Evolutionary conservation across 495 filamentous ascomycete genomes (phyloP).

Genomic region (Viridothelium virens): DNA sequence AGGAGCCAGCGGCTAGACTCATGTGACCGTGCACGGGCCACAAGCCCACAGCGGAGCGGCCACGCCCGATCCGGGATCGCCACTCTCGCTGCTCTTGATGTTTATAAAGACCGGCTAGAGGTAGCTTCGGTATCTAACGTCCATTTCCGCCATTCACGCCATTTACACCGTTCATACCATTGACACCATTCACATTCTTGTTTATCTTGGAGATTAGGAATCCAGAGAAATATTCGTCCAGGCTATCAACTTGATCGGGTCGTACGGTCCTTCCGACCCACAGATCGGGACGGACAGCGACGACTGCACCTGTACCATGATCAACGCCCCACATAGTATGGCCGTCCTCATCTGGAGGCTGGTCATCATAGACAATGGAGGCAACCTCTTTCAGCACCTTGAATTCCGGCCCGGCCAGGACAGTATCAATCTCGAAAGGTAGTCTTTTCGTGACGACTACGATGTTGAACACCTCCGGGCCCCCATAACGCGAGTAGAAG

Average conservation of each 20-base stretch:
- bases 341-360: conserved; percentile 35
- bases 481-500: conserved; percentile 31
- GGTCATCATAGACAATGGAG: conserved; percentile 31
- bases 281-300: conserved; percentile 31
- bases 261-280: conserved; percentile 30
- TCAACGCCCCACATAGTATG: conserved; percentile 30
- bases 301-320: conserved; percentile 30
- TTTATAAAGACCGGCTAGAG: too few relatives aligned
- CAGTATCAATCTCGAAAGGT: conserved; percentile 19
- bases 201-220: conserved; percentile 17
- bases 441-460: conserved; percentile 31
- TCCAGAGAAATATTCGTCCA: conserved; percentile 27
- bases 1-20: too few relatives aligned
- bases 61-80: too few relatives aligned
- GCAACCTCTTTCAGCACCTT: conserved; percentile 15
- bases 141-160: background rate
- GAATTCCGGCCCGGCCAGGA: conserved; percentile 14
- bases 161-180: background rate
- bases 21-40: too few relatives aligned
- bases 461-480: conserved; percentile 28
- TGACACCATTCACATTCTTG: background rate
- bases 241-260: conserved; percentile 18
- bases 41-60: too few relatives aligned
- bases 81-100: too few relatives aligned
- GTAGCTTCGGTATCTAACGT: background rate